Evolutionary conservation across 805 yeast genomes (phyloP).

Genomic region (Candida tallmaniae): DNA sequence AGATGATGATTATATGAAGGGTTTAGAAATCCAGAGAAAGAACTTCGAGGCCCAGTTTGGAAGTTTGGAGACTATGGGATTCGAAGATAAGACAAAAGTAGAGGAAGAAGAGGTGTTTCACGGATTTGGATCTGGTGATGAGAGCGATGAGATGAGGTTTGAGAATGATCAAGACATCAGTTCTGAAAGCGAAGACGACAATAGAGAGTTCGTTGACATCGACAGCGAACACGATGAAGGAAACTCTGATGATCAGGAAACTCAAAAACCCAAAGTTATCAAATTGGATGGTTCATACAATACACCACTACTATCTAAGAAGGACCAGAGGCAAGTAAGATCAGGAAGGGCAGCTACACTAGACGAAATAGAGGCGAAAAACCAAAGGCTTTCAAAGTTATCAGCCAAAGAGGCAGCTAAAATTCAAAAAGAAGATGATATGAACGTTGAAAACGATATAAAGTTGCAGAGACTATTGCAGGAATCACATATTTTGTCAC

Average conservation of each 20-base stretch:
- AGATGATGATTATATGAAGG: constrained; percentile 29
- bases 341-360: constrained; percentile 60
- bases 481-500: constrained; percentile 65
- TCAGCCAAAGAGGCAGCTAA: constrained; percentile 32
- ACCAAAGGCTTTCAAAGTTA: constrained; percentile 19
- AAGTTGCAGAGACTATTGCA: constrained; percentile 63
- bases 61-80: constrained; percentile 44
- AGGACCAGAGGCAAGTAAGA: constrained; percentile 49
- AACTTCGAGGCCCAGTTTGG: constrained; percentile 67
- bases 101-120: constrained; percentile 16
- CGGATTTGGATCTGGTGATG: too few species aligned
- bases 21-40: constrained; percentile 49
- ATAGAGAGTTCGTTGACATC: constrained; percentile 9
- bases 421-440: constrained; percentile 37
- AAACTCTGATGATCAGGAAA: constrained; percentile 8
- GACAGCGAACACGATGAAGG: constrained; percentile 9
- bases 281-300: constrained; percentile 37
- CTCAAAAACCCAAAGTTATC: constrained; percentile 42
- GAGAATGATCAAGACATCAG: constrained; percentile 16
- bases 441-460: constrained; percentile 64
- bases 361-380: constrained; percentile 23
- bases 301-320: constrained; percentile 32
- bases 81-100: constrained; percentile 23
- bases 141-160: constrained; percentile 14
- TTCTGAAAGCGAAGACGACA: constrained; percentile 1